A percentile compares a stretch with the other conserved stretches of the same genome.
Evolutionary conservation across 2,329 filamentous ascomycete species (phyloP).

Genomic region (Trichothecium sympodiale): DNA sequence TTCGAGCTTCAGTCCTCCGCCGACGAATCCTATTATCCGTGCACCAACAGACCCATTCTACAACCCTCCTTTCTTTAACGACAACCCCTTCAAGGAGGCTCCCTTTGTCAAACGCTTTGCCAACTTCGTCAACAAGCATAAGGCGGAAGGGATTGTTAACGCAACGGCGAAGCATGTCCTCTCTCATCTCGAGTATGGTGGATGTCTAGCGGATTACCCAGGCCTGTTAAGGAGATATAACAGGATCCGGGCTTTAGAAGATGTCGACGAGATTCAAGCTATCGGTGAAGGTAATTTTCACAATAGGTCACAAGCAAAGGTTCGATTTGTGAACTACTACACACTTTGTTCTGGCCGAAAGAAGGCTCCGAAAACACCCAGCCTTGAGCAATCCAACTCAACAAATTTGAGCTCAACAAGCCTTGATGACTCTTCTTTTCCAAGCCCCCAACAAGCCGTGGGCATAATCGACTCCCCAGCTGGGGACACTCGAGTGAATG

Average conservation of each 20-base stretch:
- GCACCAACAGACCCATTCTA: conserved; percentile 48
- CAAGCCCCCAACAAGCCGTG: no score
- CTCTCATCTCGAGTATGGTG: conserved; percentile 75
- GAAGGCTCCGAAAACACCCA: conserved; percentile 28
- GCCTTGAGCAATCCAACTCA: background rate
- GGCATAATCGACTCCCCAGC: no score
- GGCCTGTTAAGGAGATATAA: conserved; percentile 61
- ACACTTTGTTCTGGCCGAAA: conserved; percentile 69
- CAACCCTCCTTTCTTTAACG: conserved; percentile 67
- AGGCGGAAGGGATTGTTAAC: conserved; percentile 52
- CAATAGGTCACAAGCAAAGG: conserved; percentile 29
- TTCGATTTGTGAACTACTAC: conserved; percentile 84
- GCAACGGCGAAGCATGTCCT: conserved; percentile 65
- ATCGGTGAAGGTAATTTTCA: conserved; percentile 8
- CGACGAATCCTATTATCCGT: no score
- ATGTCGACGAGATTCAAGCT: conserved; percentile 44
- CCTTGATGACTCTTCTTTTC: no score
- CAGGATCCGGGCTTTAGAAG: conserved; percentile 59
- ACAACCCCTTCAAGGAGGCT: conserved; percentile 56
- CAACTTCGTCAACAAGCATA: conserved; percentile 77
- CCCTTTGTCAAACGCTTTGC: conserved; percentile 57
- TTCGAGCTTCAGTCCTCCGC: no score
- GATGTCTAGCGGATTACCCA: conserved; percentile 66
- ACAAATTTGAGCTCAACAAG: no score
- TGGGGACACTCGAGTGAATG: no score